These are phyloP conservation scores for Blastobotrys malaysiensis DNA, from an alignment of 1,139 yeast genomes.

Conservation along the genomic window DNA sequence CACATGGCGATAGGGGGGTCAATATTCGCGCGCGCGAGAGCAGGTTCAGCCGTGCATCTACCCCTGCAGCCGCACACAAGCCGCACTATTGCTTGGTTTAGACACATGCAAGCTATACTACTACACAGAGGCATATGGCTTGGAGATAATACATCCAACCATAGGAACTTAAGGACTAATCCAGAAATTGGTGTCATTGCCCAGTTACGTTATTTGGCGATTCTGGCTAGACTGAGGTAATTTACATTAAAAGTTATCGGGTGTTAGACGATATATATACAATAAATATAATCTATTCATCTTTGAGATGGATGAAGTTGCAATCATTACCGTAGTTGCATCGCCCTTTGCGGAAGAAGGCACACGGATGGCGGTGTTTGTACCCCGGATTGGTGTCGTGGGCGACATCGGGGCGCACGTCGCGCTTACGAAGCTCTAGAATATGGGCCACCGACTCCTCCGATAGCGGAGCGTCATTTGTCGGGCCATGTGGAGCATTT, in stretches of 20 bases:
- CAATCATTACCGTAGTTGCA: slow-evolving; percentile 22
- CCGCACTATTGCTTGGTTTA: too few species aligned
- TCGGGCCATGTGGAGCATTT: not conserved
- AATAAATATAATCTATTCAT: slow-evolving; percentile 1
- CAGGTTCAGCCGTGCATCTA: not conserved
- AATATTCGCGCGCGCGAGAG: not conserved
- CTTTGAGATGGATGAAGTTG: slow-evolving; percentile 16
- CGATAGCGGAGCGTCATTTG: not conserved
- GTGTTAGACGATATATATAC: not conserved
- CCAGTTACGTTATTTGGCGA: too few species aligned
- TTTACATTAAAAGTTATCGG: not conserved
- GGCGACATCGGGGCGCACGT: slow-evolving; percentile 21
- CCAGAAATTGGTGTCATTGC: too few species aligned
- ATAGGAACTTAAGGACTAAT: too few species aligned
- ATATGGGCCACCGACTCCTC: not conserved
- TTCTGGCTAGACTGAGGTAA: too few species aligned
- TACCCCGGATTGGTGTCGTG: slow-evolving; percentile 14
- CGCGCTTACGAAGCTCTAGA: slow-evolving; percentile 6
- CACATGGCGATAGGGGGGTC: not conserved
- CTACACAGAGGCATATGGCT: too few species aligned
- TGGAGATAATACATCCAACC: too few species aligned
- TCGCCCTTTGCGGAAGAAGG: slow-evolving; percentile 11
- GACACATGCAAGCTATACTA: too few species aligned
- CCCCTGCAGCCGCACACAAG: not conserved
- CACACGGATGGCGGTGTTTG: slow-evolving; percentile 18